Conservation (phyloP, 306 rosid species). For the Betula pendula region DNA sequence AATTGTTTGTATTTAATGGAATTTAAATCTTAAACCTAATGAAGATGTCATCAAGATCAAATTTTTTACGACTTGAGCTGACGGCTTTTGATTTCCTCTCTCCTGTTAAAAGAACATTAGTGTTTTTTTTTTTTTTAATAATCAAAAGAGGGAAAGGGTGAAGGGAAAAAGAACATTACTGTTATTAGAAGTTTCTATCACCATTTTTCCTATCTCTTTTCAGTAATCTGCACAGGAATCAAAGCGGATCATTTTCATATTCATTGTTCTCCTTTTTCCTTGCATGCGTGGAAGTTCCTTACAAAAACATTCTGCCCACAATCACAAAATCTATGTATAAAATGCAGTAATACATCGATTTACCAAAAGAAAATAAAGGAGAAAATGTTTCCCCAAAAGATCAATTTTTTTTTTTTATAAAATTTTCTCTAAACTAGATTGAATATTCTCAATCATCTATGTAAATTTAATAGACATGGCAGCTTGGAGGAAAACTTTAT, state of each 20-base stretch:
- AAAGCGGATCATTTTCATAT: neutral
- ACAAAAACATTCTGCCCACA: neutral
- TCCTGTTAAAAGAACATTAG: neutral
- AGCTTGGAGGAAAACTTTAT: too few relatives aligned
- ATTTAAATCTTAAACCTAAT: too few relatives aligned
- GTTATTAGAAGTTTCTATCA: neutral
- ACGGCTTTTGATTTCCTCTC: neutral
- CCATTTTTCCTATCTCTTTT: neutral
- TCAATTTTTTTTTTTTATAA: neutral
- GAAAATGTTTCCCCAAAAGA: neutral
- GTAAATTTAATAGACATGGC: too few relatives aligned
- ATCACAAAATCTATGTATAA: neutral
- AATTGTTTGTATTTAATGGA: too few relatives aligned
- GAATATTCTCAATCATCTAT: too few relatives aligned
- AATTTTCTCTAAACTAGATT: neutral
- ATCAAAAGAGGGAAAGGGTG: too few relatives aligned
- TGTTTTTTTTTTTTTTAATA: too few relatives aligned
- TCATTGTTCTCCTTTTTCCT: neutral
- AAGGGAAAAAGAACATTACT: too few relatives aligned
- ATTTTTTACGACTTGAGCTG: too few relatives aligned
- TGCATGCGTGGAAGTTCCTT: neutral
- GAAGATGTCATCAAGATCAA: too few relatives aligned
- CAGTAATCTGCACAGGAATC: neutral
- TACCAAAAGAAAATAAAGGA: neutral
- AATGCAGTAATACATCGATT: neutral